These are phyloP conservation scores for Andrographis paniculata DNA, from an alignment of 305 asterid species.

Conservation along the genomic window DNA sequence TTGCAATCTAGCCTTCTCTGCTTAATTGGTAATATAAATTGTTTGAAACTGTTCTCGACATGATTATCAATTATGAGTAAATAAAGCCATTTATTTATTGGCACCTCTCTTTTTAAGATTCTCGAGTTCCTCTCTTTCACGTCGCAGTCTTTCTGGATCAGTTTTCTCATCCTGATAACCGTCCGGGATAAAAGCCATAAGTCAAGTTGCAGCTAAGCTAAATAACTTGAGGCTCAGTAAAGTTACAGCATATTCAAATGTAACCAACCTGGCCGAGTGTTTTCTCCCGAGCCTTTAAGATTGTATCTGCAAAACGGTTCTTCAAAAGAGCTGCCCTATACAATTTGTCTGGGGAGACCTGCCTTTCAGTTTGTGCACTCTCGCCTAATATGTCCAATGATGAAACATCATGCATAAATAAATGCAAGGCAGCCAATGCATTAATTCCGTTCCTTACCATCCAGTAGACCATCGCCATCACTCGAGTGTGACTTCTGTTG, in stretches of 20 bases:
- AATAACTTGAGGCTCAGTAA: background rate
- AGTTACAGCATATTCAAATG: background rate
- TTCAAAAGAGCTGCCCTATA: slow-evolving; percentile 78
- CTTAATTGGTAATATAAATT: slow-evolving; percentile 7
- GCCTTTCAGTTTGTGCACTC: slow-evolving; percentile 46
- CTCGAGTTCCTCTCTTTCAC: slow-evolving; percentile 86
- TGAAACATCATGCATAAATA: slow-evolving; percentile 17
- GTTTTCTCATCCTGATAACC: slow-evolving; percentile 52
- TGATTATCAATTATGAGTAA: background rate
- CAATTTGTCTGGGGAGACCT: slow-evolving; percentile 69
- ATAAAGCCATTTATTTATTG: background rate
- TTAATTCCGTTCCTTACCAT: slow-evolving; percentile 44
- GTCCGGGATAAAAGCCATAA: slow-evolving; percentile 7
- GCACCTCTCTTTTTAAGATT: slow-evolving; percentile 70
- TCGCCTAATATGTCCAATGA: slow-evolving; percentile 39
- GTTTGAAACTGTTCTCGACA: slow-evolving; percentile 1
- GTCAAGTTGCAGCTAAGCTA: background rate
- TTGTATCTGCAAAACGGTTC: slow-evolving; percentile 65
- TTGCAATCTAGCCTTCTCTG: slow-evolving; percentile 91
- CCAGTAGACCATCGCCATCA: slow-evolving; percentile 53
- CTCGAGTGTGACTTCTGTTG: slow-evolving; percentile 46
- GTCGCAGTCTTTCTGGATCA: slow-evolving; percentile 74
- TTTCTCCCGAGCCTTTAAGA: slow-evolving; percentile 83
- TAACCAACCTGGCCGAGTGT: slow-evolving; percentile 60
- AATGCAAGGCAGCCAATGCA: slow-evolving; percentile 12